phyloP scores from a whole-genome alignment of 345 rosid species.

The Turnera subulata region DNA sequence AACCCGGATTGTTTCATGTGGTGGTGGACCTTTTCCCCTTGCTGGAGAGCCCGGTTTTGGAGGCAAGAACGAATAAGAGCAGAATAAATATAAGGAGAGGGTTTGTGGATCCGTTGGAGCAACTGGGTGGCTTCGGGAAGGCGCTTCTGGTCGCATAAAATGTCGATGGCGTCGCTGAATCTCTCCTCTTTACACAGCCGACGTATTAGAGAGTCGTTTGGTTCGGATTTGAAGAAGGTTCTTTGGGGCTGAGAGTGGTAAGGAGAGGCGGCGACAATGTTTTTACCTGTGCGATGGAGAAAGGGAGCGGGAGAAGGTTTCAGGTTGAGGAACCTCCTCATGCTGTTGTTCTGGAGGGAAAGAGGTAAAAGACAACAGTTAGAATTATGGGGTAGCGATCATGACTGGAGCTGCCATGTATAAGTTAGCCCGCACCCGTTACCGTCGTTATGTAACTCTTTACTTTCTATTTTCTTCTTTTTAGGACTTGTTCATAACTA shows the following conservation, averaged over 20 bases:
- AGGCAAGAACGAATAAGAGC: slow-evolving; percentile 56
- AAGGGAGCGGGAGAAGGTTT: slow-evolving; percentile 1
- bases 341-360: background rate
- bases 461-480: too few relatives aligned
- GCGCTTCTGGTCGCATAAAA: slow-evolving; percentile 50
- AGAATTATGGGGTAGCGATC: too few relatives aligned
- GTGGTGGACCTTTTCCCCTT: slow-evolving; percentile 49
- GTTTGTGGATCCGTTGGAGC: slow-evolving; percentile 43
- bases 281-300: slow-evolving; percentile 12
- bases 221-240: slow-evolving; percentile 38
- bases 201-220: slow-evolving; percentile 26
- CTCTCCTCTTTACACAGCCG: slow-evolving; percentile 40
- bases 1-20: slow-evolving; percentile 61
- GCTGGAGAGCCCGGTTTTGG: slow-evolving; percentile 41
- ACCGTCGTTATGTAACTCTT: too few relatives aligned
- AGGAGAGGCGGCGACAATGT: slow-evolving; percentile 29
- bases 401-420: too few relatives aligned
- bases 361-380: background rate
- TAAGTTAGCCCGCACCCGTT: too few relatives aligned
- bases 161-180: slow-evolving; percentile 59
- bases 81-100: slow-evolving; percentile 65
- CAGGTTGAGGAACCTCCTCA: background rate
- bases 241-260: slow-evolving; percentile 18
- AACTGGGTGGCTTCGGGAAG: slow-evolving; percentile 51
- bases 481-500: too few relatives aligned